phyloP scores from a whole-genome alignment of 2,329 filamentous ascomycete species.

The Cordyceps cicadae region DNA sequence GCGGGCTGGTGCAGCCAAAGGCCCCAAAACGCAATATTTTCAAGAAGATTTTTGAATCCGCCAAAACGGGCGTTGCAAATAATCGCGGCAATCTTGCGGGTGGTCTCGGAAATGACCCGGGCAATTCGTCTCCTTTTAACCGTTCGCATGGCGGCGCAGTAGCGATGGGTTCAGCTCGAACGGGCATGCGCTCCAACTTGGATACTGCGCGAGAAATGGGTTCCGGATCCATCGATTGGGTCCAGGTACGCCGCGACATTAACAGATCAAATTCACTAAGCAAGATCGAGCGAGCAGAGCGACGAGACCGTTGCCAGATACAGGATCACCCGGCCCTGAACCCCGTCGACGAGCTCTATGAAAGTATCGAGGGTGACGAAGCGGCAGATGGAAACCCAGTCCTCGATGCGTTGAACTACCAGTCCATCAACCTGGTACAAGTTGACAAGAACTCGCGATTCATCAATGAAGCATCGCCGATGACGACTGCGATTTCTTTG shows the following conservation, averaged over 20 bases:
- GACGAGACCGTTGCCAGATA: conserved; percentile 87
- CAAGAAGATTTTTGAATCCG: conserved; percentile 88
- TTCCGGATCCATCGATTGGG: conserved; percentile 66
- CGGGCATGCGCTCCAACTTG: conserved; percentile 29
- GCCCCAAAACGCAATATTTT: conserved; percentile 83
- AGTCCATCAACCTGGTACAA: conserved; percentile 67
- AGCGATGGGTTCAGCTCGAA: conserved; percentile 24
- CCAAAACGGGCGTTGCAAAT: conserved; percentile 87
- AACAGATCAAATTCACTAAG: conserved; percentile 92
- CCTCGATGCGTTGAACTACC: conserved; percentile 73
- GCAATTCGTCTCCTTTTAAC: conserved; percentile 35
- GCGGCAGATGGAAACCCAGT: conserved; percentile 77
- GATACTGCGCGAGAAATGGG: conserved; percentile 57
- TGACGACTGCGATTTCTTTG: conserved; percentile 71
- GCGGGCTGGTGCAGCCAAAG: conserved; percentile 69
- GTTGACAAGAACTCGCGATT: conserved; percentile 97
- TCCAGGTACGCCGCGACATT: conserved; percentile 92
- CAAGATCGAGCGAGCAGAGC: conserved; percentile 75
- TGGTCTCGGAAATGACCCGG: conserved; percentile 33
- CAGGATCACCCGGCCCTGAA: conserved; percentile 83
- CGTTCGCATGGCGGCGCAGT: conserved; percentile 25
- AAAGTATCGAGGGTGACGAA: conserved; percentile 82
- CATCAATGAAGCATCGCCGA: conserved; percentile 71
- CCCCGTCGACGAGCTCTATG: conserved; percentile 81
- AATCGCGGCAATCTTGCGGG: conserved; percentile 77